Evolutionary conservation across 2,329 filamentous ascomycete genomes (phyloP), one percentile per base, ranked within the genome.

Genomic region (Fusarium zealandicum): DNA sequence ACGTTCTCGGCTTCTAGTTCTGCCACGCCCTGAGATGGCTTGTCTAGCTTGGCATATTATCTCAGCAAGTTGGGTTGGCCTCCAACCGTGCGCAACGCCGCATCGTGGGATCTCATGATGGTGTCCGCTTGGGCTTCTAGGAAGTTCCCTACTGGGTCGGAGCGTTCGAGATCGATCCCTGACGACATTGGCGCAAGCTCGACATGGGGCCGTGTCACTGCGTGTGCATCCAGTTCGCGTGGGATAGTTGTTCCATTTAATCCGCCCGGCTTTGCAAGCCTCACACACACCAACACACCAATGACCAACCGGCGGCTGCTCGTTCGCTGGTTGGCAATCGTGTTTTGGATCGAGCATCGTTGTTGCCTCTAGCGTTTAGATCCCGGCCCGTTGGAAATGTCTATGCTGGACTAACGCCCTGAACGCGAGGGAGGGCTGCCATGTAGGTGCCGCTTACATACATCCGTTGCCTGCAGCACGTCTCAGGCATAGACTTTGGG

Each of bases 101-200:
- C 64, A 67, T 67, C 64, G 60, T 64, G 63, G 63, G 65, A 67
- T 67, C 60, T 67, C 60, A 61, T 63, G 51, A 67, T 65, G 51
- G 49, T 50, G 54, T 49, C 50, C 55, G 42, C 55, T 54, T 53
- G 36, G 55, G 20, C 50, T 54, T 14, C 47, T 58, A 27, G 61
- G 55, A 60, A 57, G 30, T 55, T 37, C 50, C 52, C 53, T 65
- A 43, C 30, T 42, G 39, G 17, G 13, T 39, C 35, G 46, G 45
- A 57, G 43, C 40, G 51, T 57, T 59, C 46, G 51, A 65, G 55
- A 67, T 67, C 54, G 53, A 55, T 49, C 57, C 53, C 52, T 64
- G 62, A 60, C 51, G 51, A 63, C 59, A 63, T 55, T 6, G 36
- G 44, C 20, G 42, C 22, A 46, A 42, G 14, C 13, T 48, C 51